These are phyloP conservation scores for Draba incana DNA, from an alignment of 345 rosid genomes.

Conservation along the genomic window DNA sequence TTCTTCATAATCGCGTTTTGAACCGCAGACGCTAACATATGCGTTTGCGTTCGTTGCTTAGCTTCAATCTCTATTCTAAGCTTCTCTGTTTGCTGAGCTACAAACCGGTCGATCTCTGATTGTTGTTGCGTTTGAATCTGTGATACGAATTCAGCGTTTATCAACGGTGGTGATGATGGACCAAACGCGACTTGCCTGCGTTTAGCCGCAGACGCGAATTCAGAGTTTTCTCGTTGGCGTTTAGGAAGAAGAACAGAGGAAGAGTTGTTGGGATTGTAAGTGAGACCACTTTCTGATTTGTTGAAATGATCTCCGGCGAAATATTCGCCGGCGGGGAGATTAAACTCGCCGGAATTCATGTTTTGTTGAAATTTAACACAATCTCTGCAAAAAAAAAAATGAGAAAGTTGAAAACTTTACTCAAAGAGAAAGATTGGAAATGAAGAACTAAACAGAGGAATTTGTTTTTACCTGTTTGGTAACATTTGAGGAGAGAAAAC, in stretches of 20 bases:
- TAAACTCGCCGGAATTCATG: constrained; percentile 50
- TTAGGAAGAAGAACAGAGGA: constrained; percentile 40
- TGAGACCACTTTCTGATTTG: constrained; percentile 57
- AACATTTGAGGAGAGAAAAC: constrained; percentile 50
- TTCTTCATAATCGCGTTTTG: constrained; percentile 49
- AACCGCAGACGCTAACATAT: constrained; percentile 49
- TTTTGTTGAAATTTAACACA: constrained; percentile 49
- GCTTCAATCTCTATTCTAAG: constrained; percentile 65
- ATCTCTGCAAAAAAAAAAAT: constrained; percentile 41
- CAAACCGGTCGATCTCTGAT: constrained; percentile 56
- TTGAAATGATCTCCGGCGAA: constrained; percentile 47
- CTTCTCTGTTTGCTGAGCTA: constrained; percentile 62
- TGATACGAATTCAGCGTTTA: constrained; percentile 39
- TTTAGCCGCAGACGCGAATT: constrained; percentile 38
- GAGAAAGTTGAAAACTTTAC: too few species aligned
- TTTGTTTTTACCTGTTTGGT: constrained; percentile 42
- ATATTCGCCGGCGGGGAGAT: constrained; percentile 41
- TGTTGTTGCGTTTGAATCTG: constrained; percentile 63
- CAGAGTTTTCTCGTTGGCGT: constrained; percentile 51
- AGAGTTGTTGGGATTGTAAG: constrained; percentile 48
- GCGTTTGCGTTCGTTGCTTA: constrained; percentile 60
- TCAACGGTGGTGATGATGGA: constrained; percentile 34
- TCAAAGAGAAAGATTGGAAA: constrained; percentile 1
- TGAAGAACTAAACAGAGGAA: neutral
- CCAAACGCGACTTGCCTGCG: constrained; percentile 39